Conservation (phyloP, 257 asterid species). For the Nyctanthes arbortristis region DNA sequence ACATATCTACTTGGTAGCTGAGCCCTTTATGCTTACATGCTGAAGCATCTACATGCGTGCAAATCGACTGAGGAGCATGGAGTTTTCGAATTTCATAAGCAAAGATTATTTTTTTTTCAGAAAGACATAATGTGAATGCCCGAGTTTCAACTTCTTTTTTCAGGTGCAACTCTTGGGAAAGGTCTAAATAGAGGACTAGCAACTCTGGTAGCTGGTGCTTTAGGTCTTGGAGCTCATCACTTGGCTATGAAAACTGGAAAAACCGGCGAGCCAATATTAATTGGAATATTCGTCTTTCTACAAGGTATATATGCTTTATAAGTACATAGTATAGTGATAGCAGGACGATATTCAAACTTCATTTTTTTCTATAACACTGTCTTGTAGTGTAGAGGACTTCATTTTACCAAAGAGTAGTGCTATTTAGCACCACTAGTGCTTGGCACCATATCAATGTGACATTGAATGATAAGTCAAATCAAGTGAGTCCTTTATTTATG, state of each 20-base stretch:
- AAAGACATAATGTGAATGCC: background rate
- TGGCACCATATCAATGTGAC: too few relatives aligned
- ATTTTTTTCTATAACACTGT: background rate
- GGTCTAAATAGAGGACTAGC: constrained; percentile 77
- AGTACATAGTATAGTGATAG: background rate
- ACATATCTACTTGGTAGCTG: too few relatives aligned
- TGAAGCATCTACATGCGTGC: too few relatives aligned
- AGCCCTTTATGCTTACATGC: too few relatives aligned
- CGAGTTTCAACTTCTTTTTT: background rate
- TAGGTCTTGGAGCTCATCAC: constrained; percentile 72
- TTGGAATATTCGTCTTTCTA: constrained; percentile 63
- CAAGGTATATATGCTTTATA: constrained; percentile 46
- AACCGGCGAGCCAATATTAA: constrained; percentile 61
- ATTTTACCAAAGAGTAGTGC: too few relatives aligned
- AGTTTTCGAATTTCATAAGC: too few relatives aligned
- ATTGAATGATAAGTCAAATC: too few relatives aligned
- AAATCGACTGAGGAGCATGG: too few relatives aligned
- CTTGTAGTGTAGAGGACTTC: background rate
- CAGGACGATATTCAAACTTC: background rate
- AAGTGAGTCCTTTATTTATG: too few relatives aligned
- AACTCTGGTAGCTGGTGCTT: constrained; percentile 62
- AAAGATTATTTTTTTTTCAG: background rate
- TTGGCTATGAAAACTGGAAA: constrained; percentile 57
- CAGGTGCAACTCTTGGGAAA: constrained; percentile 82
- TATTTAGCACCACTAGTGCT: too few relatives aligned